Percentiles rank a stretch among this genome's conserved stretches.
Evolutionary conservation across 345 rosid species (phyloP).

Genomic region (Dovyalis caffra): DNA sequence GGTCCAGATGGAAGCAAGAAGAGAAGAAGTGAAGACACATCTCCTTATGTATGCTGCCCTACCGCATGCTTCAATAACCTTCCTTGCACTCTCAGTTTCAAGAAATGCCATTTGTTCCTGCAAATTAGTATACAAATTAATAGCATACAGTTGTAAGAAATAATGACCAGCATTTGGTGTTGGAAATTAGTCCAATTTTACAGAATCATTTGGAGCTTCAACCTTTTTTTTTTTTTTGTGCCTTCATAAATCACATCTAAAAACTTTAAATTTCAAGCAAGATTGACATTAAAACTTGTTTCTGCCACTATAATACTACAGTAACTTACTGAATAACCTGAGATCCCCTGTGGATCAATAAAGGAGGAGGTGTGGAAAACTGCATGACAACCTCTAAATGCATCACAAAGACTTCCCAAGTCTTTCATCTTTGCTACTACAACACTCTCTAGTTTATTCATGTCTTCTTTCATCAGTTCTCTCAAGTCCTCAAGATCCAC

Average conservation of each 20-base stretch:
- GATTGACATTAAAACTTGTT: not conserved
- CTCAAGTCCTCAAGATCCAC: conserved; percentile 32
- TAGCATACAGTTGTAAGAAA: not conserved
- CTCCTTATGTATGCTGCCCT: conserved; percentile 33
- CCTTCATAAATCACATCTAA: not conserved
- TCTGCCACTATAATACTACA: not conserved
- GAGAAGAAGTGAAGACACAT: conserved; percentile 44
- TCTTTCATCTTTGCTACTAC: conserved; percentile 34
- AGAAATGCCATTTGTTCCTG: conserved; percentile 39
- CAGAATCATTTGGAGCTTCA: not conserved
- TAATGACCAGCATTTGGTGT: not conserved
- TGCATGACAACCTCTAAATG: conserved; percentile 44
- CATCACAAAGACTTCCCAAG: conserved; percentile 29
- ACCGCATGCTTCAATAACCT: conserved; percentile 42
- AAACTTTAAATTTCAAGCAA: not conserved
- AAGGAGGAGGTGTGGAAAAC: conserved; percentile 45
- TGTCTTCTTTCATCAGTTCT: conserved; percentile 15
- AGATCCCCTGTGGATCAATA: conserved; percentile 43
- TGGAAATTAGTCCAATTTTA: not conserved
- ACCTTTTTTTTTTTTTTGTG: not conserved
- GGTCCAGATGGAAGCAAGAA: conserved; percentile 39
- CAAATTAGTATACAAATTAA: conserved; percentile 1
- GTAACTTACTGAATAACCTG: conserved; percentile 37
- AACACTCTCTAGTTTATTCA: conserved; percentile 31
- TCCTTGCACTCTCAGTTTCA: conserved; percentile 35